Base-by-base conservation (phyloP, 2,329 filamentous ascomycete species). In the Nothophaeocryptopus gaeumannii region DNA sequence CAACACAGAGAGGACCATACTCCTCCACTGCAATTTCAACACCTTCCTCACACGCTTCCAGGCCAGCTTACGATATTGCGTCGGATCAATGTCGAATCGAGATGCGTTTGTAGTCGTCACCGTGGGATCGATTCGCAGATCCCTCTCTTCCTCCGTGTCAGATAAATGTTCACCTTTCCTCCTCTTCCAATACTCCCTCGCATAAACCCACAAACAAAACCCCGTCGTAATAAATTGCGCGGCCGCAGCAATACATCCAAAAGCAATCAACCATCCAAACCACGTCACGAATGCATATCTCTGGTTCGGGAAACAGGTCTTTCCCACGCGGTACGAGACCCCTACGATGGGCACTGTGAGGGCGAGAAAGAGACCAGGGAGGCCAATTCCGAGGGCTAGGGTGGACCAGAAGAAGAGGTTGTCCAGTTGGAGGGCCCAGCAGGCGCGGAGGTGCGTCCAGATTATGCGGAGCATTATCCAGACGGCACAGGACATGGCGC, bases 221-320 rank as follows among this genome's bases (percentile, higher is more conserved):
- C 52, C 56, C 7, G 63, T 68, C 2, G 70, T 72, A 2, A 58
- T 50, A 1, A 58, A 45, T 39, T 71, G 68, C 3, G 71, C 42
- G 7, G 69, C 20, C 14, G 70, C 63, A 5, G 68, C 64, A 5
- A 62, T 32, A 8, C 55, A 58, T 1, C 59, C 55, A 39, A 72
- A 70, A 1, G 60, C 58, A 12, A 72, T 62, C 20, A 71, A 53
- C 69, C 70, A 72, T 15, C 63, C 58, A 11, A 56, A 50, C 69
- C 69, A 72, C 47, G 70, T 70, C 2, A 65, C 66, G 3, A 62
- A 59, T 5, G 70, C 65, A 11, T 64, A 58, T 3, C 69, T 66
- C 43, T 67, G 63, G 73, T 96, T 96, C 74, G 96, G 90, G 67
- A 96, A 89, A 70, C 91, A 96, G 26, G 89, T 86, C 36, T 81